Evolutionary conservation across 352 stramenopile species (phyloP), one percentile per base, ranked within the genome.

Genomic region (Phytophthora agathidicida): DNA sequence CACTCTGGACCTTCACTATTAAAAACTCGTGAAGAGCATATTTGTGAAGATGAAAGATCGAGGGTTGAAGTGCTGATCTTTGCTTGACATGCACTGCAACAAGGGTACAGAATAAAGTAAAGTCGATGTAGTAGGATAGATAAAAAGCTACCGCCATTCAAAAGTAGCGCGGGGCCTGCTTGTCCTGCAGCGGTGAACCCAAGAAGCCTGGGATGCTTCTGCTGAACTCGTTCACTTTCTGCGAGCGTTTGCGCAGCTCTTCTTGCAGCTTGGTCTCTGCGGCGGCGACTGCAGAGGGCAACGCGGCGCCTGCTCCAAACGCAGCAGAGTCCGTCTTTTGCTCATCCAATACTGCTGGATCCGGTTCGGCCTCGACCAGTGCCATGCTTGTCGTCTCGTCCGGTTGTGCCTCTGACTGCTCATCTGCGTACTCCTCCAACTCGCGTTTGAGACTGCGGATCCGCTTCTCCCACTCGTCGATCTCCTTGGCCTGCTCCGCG

Each of bases 381-480:
- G 50, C 45, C 45, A 53, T 13, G 1, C 19, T 33, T 37, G 17
- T 16, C 0, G 27, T 26, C 46, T 69, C 32, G 0, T 11, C 33
- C 6, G 23, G 32, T 11, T 23, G n/a, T 8, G 16, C 24, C 0
- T 20, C 28, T 11, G 30, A 1, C 14, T 31, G 38, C 36, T 76
- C 52, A n/a, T 68, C 50, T 23, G 52, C 37, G 32, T 66, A 65
- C 23, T 76, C 42, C 23, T 74, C 39, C 41, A 79, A 26, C 38
- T 73, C 48, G 6, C 61, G 46, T 39, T 69, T 42, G 1, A 79
- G 54, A 35, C 36, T 64, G 20, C 65, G 55, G 19, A 84, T 63
- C 22, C 68, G 67, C 35, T 61, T 71, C 43, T 87, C 75, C 68
- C 65, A 83, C 14, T 70, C 46, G 4, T 69, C 51, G 5, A 78